Evolutionary conservation across 1,139 yeast species (phyloP), one percentile per base, ranked within the genome.

Genomic region (Protomyces lactucae-debilis): DNA sequence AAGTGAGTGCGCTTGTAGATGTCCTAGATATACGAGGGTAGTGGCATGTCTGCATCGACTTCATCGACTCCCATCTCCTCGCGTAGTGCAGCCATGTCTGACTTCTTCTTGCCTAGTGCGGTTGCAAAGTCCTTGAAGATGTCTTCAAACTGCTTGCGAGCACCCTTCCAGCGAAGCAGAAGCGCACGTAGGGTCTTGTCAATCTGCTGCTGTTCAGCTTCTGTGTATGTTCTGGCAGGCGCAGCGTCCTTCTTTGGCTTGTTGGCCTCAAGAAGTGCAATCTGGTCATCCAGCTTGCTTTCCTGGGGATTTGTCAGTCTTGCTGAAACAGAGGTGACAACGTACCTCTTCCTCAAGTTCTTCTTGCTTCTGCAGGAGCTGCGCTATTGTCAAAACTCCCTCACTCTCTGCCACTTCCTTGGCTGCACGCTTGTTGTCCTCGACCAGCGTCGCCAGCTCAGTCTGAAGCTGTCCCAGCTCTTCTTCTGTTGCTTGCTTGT

Each of bases 1-100:
- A 43, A 43, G 25, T 43, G 5, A 16, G 5, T 16, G 48, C 21
- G 48, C 5, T 4, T 9, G 12, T n/a, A 18, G 48, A 43, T 43
- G 48, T 10, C 12, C 48, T 43, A 43, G 48, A 43, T 18, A 18
- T 43, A 43, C 6, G 48, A 16, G 21, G 48, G 48, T 18, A 43
- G 23, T 3, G 48, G 48, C 48, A 43, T 16, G 25, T 59, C 63
- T 16, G 43, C 43, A 48, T 59, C 63, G n/a, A 59, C 63, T 28
- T 59, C 63, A 21, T 59, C 63, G 21, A 59, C 39, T 23, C 63
- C 63, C n/a, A 59, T 48, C 43, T 52, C 63, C 12, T 59, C 63
- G 6, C 63, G 57, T 37, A 46, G 52, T 3, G 39, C 63, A 9
- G 54, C 10, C 14, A 55, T n/a, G 14, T 59, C 63, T 39, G 32